Evolutionary conservation across 2,329 filamentous ascomycete species (phyloP).

Genomic region (Fusarium musae): DNA sequence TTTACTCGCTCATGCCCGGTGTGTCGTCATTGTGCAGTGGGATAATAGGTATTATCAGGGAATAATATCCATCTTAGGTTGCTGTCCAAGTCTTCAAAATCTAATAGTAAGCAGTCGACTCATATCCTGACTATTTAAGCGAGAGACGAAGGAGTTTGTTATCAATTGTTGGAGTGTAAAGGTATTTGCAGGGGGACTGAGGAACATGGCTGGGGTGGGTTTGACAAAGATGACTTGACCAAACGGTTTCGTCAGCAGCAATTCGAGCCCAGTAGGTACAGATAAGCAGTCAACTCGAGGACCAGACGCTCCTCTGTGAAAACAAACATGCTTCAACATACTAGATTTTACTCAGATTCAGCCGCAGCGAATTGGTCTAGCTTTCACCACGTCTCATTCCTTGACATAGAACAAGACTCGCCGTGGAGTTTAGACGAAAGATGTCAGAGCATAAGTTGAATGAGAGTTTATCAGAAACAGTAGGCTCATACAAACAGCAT

Average conservation of each 20-base stretch:
- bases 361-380: neutral
- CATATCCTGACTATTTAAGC: constrained; percentile 3
- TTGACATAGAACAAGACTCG: neutral
- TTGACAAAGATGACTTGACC: neutral
- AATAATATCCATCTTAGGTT: constrained; percentile 20
- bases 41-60: constrained; percentile 17
- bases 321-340: neutral
- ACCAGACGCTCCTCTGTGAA: neutral
- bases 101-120: constrained; percentile 31
- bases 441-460: neutral
- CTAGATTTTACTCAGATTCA: neutral
- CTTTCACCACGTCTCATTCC: neutral
- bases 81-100: constrained; percentile 8
- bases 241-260: neutral
- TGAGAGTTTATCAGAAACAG: constrained; percentile 4
- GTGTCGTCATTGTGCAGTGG: constrained; percentile 45
- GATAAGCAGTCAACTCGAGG: neutral
- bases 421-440: neutral
- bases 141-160: neutral
- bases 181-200: constrained; percentile 11
- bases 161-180: neutral
- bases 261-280: neutral
- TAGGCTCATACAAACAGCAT: constrained; percentile 2
- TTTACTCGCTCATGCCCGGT: constrained; percentile 11
- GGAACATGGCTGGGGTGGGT: neutral